Base-by-base conservation (phyloP, 179 eudicot species). In the Vitellaria paradoxa region DNA sequence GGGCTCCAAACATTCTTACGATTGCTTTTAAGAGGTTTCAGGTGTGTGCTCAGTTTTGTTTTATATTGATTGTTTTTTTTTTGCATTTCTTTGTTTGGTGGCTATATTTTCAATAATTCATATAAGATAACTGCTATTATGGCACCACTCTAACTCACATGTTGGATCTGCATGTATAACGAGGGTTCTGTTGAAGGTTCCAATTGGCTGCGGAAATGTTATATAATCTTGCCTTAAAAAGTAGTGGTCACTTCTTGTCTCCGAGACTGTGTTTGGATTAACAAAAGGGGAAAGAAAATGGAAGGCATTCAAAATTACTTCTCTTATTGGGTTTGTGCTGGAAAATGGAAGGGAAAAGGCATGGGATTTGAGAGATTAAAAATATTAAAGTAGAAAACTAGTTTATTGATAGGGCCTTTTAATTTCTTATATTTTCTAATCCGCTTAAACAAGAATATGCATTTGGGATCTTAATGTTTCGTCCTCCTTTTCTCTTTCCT, bases 1-100 rank as follows among this genome's bases (percentile, higher is more conserved):
- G 82, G 79, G 91, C 96, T 80, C 98, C 98, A 68, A 92, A 94
- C 84, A 88, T 94, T 77, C 94, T 94, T 67, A 94, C 98, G 70
- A 85, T 94, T 84, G 95, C 98, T 74, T 82, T 94, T 76, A 94
- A 94, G 82, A 89, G 98, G 85, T 94, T 94, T 80, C 93, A 94
- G 97, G 98, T 92, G 69, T 78, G 87, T 73, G 49, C 70, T n/a
- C 55, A 15, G 15, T 7, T 12, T 52, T 65, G 8, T 63, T 12
- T 15, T 24, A 6, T 30, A 14, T 26, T 26, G 23, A 37, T 4
- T 26, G 2, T 15, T 10, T 24, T 15, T 10, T 24, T 13, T 67
- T 23, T 23, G 6, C 11, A 6, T 6, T 17, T 67, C 17, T 40
- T 12, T 17, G 8, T 15, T 40, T 14, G 37, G 11, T 18, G 23